A percentile compares a stretch with the other conserved stretches of the same genome.
These are phyloP conservation scores for Calonectria pseudoreteaudii DNA, from an alignment of 2,329 filamentous ascomycete genomes.

Conservation along the genomic window DNA sequence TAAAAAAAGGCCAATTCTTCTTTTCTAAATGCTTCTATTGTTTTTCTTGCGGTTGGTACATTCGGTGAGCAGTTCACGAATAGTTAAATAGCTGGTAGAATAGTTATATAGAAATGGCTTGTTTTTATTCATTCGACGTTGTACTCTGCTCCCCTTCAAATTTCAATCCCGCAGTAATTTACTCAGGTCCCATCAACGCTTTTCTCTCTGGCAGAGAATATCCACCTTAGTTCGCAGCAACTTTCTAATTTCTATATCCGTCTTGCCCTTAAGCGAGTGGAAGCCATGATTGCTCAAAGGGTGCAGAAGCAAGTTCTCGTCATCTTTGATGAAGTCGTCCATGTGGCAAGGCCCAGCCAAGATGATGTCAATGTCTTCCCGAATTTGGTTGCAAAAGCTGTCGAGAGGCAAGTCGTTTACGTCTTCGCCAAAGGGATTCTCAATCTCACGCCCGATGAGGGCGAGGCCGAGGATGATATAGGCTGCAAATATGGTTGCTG, in stretches of 20 bases:
- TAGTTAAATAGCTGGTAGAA: not conserved
- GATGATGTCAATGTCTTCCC: constrained; percentile 79
- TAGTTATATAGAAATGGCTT: not conserved
- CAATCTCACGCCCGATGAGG: constrained; percentile 81
- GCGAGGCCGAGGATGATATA: constrained; percentile 86
- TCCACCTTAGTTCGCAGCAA: not conserved
- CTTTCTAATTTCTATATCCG: not conserved
- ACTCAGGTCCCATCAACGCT: not conserved
- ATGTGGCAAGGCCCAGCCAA: not conserved
- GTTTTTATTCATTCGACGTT: not conserved
- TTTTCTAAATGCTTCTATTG: too few species aligned
- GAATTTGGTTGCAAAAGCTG: constrained; percentile 78
- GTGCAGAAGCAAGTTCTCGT: not conserved
- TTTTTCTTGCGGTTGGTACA: too few species aligned
- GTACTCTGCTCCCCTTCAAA: not conserved
- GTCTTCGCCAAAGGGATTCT: constrained; percentile 85
- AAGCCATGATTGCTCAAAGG: not conserved
- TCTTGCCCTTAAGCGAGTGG: not conserved
- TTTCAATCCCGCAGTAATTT: not conserved
- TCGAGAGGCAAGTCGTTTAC: constrained; percentile 85
- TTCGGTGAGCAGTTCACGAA: not conserved
- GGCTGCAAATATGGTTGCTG: constrained; percentile 76
- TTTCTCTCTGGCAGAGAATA: not conserved
- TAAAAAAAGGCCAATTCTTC: too few species aligned
- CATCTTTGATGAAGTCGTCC: not conserved